Evolutionary conservation across 2,329 filamentous ascomycete genomes (phyloP), one percentile per base, ranked within the genome.

Genomic region (Aspergillus sp.): DNA sequence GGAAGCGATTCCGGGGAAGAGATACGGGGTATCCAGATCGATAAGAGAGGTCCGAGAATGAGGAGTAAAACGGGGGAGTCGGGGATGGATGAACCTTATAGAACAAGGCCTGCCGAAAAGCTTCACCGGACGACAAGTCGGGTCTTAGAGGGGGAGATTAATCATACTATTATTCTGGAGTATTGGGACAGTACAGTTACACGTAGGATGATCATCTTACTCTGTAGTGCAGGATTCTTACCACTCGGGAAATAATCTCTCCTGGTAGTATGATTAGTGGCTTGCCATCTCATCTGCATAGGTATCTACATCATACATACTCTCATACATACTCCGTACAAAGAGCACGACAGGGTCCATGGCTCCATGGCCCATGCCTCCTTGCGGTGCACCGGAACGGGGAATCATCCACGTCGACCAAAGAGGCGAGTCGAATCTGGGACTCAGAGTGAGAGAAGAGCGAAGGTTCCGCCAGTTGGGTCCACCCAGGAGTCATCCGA

Each of bases 401-500:
- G 27, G 9, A 24, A 24, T 24, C 6, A 24, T 24, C 23, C 23
- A 24, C 23, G 7, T 24, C 6, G 23, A 24, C 23, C 27, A 11
- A 31, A 31, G 27, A 31, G 27, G 27, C 27, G 27, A 31, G 27
- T 31, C 27, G 27, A 31, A 8, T 11, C 9, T 31, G 27, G 27
- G 27, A 21, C 21, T 21, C 21, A 21, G 21, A 21, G 21, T 21
- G 21, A 31, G 9, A 31, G 27, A 31, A 11, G 27, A 31, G 27
- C 11, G 27, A 31, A 24, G 23, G 27, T 21, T 15, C 19, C 12
- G 41, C 21, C 17, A 23, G 41, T 19, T 53, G 51, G 52, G 41
- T 56, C 51, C 52, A 59, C 46, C 45, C 44, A 49, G 50, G 54
- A 56, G 59, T 62, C 60, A 62, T 61, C 60, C 45, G 60, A 62